These are phyloP conservation scores for Ambrosiella cleistominuta DNA, from an alignment of 2,329 filamentous ascomycete genomes.

Conservation along the genomic window DNA sequence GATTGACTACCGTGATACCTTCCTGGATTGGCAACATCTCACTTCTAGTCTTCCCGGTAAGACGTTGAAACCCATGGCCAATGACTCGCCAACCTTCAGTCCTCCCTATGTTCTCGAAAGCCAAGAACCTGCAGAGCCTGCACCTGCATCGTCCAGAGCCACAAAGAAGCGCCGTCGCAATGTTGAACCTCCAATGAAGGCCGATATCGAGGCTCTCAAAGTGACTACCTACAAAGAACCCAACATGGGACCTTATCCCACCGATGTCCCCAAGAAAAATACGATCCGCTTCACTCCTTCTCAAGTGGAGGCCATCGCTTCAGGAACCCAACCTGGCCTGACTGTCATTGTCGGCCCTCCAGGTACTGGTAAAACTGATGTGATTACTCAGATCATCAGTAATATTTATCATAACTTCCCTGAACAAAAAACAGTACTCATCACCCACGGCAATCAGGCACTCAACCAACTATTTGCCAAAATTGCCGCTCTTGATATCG, in stretches of 20 bases:
- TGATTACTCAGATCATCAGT: slow-evolving; percentile 95
- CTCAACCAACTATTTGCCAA: slow-evolving; percentile 96
- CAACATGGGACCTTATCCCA: slow-evolving; percentile 77
- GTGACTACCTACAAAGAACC: slow-evolving; percentile 81
- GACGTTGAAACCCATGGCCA: slow-evolving; percentile 61
- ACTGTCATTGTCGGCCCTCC: slow-evolving; percentile 90
- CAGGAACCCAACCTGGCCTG: slow-evolving; percentile 82
- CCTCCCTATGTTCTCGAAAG: slow-evolving; percentile 77
- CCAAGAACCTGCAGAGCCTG: slow-evolving; percentile 22
- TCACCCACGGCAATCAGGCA: slow-evolving; percentile 95
- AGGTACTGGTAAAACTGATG: slow-evolving; percentile 97
- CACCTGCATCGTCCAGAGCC: slow-evolving; percentile 36
- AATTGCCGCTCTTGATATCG: slow-evolving; percentile 90
- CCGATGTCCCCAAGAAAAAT: slow-evolving; percentile 69
- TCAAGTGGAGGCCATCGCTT: slow-evolving; percentile 83
- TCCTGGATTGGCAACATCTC: slow-evolving; percentile 88
- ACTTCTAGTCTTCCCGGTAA: slow-evolving; percentile 78
- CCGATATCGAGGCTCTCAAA: slow-evolving; percentile 49
- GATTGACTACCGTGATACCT: slow-evolving; percentile 85
- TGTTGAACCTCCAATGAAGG: slow-evolving; percentile 46
- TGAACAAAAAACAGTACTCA: slow-evolving; percentile 71
- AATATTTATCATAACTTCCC: slow-evolving; percentile 99
- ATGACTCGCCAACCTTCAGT: slow-evolving; percentile 54
- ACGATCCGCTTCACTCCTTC: slow-evolving; percentile 73
- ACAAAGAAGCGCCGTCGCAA: slow-evolving; percentile 81